Conservation (phyloP, 306 rosid genomes). For the Glycyrrhiza uralensis region DNA sequence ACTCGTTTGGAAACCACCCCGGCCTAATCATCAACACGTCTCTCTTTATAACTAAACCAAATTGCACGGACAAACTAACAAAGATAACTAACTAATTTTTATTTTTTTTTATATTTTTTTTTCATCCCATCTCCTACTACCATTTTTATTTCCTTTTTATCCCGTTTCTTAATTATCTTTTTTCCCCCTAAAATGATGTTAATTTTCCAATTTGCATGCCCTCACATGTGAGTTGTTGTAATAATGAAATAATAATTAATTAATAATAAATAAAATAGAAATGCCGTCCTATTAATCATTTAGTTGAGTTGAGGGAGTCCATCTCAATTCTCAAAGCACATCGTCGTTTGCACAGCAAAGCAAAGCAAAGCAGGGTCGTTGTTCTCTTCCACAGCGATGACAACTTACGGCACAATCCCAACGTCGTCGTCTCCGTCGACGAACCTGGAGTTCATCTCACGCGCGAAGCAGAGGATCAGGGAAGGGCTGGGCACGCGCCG, state of each 20-base stretch:
- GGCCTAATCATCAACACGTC: no score
- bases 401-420: conserved; percentile 76
- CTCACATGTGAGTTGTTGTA: no score
- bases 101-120: no score
- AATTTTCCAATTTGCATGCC: background rate
- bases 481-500: conserved; percentile 57
- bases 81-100: no score
- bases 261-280: background rate
- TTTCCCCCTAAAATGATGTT: no score
- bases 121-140: no score
- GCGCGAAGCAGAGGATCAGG: conserved; percentile 44
- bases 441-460: conserved; percentile 32
- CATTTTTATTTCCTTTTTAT: no score
- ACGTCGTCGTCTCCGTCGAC: conserved; percentile 43
- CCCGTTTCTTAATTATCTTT: no score
- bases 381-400: conserved; percentile 32
- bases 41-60: no score
- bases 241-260: background rate
- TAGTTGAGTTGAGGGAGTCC: background rate
- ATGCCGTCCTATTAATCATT: background rate
- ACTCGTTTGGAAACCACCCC: conserved; percentile 4
- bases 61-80: no score
- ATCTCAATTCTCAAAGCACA: conserved; percentile 9
- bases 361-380: background rate
- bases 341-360: background rate